phyloP scores from a whole-genome alignment of 2,329 filamentous ascomycete species.

The Botrytis cinerea region DNA sequence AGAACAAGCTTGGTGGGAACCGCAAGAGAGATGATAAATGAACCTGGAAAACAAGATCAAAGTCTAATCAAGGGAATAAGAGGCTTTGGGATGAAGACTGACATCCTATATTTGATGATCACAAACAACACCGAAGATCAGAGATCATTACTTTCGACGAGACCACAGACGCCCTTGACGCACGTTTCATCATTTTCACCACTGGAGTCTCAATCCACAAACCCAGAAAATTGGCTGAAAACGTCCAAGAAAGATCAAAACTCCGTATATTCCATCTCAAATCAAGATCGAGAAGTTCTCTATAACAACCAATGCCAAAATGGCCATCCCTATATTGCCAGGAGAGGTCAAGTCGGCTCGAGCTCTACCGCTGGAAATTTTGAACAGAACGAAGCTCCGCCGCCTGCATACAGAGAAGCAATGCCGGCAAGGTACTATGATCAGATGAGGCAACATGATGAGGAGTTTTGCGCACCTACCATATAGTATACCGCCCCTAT shows the following conservation, averaged over 20 bases:
- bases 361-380: not conserved
- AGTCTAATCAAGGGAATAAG: conserved; percentile 14
- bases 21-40: conserved; percentile 15
- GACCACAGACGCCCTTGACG: not conserved
- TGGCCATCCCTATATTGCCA: not conserved
- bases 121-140: conserved; percentile 5
- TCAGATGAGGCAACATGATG: not conserved
- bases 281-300: not conserved
- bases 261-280: not conserved
- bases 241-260: not conserved
- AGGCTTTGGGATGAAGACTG: conserved; percentile 19
- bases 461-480: conserved; percentile 10
- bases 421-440: conserved; percentile 17
- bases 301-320: not conserved
- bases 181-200: not conserved
- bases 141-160: not conserved
- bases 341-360: not conserved
- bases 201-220: not conserved
- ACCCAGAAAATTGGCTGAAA: too few species aligned
- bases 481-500: not conserved
- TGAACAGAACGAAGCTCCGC: not conserved
- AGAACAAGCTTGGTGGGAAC: not conserved
- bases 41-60: conserved; percentile 17
- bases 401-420: conserved; percentile 6
- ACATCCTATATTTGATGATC: conserved; percentile 24